Percentiles rank a stretch among this genome's conserved stretches.
Conservation (phyloP, 1,139 yeast species). For the Hyphopichia pseudoburtonii region DNA sequence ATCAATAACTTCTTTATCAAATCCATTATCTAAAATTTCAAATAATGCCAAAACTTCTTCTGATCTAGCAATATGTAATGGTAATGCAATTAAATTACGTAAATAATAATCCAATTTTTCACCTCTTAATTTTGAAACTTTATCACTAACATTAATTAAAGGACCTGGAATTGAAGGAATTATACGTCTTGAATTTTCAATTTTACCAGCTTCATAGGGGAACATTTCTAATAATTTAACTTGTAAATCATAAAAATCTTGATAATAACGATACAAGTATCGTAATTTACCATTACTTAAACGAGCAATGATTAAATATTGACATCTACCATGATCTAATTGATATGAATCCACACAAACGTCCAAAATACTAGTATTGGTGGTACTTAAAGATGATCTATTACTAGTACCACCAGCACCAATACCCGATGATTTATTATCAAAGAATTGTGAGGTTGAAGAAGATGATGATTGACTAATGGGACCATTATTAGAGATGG, state of each 20-base stretch:
- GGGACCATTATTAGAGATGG: slow-evolving; percentile 26
- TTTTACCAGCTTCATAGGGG: slow-evolving; percentile 92
- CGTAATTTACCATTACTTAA: slow-evolving; percentile 69
- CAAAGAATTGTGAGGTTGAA: slow-evolving; percentile 40
- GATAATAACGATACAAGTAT: slow-evolving; percentile 83
- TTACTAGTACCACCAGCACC: slow-evolving; percentile 17
- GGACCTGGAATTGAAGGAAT: slow-evolving; percentile 98
- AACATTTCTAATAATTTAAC: slow-evolving; percentile 78
- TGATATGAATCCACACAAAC: slow-evolving; percentile 82
- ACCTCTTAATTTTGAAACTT: slow-evolving; percentile 80
- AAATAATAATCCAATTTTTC: slow-evolving; percentile 85
- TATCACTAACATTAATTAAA: slow-evolving; percentile 85
- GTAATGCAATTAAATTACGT: slow-evolving; percentile 70
- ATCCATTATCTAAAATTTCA: slow-evolving; percentile 62
- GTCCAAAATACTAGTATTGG: slow-evolving; percentile 42
- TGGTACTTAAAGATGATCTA: slow-evolving; percentile 34
- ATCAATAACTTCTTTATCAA: slow-evolving; percentile 47
- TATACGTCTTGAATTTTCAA: slow-evolving; percentile 67
- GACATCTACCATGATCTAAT: slow-evolving; percentile 83
- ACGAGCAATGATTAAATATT: slow-evolving; percentile 76
- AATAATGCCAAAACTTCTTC: slow-evolving; percentile 71
- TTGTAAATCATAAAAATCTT: slow-evolving; percentile 94
- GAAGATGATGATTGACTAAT: slow-evolving; percentile 31
- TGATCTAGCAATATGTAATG: slow-evolving; percentile 71
- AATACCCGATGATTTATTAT: slow-evolving; percentile 17